These are phyloP conservation scores for Glycyrrhiza uralensis DNA, from an alignment of 306 rosid species.

Conservation along the genomic window DNA sequence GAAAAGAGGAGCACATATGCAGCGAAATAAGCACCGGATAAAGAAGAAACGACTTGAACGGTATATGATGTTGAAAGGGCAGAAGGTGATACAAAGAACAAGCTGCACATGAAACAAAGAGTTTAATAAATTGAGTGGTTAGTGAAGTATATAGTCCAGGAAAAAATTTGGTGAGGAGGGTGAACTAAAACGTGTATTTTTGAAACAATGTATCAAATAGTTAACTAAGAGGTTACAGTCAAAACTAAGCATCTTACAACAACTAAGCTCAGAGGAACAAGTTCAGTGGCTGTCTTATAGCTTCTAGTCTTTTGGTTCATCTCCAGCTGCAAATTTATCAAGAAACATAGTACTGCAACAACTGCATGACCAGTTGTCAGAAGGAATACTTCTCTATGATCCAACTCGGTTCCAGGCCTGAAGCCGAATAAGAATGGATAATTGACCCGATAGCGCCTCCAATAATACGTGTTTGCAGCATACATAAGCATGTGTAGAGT, in stretches of 20 bases:
- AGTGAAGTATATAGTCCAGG: not conserved
- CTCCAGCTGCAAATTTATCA: constrained; percentile 65
- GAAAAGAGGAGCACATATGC: constrained; percentile 65
- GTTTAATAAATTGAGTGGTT: too few relatives aligned
- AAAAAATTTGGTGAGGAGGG: not conserved
- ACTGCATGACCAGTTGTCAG: constrained; percentile 67
- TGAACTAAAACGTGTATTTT: not conserved
- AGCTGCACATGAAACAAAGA: constrained; percentile 52
- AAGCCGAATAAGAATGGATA: constrained; percentile 75
- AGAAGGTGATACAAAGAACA: constrained; percentile 48
- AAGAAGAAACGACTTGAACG: constrained; percentile 70
- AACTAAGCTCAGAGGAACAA: constrained; percentile 61
- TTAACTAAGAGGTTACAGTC: not conserved
- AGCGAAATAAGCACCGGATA: constrained; percentile 43
- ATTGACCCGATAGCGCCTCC: constrained; percentile 68
- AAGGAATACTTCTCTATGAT: constrained; percentile 53
- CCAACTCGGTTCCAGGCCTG: constrained; percentile 66
- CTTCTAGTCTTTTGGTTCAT: constrained; percentile 34
- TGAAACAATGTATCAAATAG: not conserved
- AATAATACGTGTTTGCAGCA: constrained; percentile 59
- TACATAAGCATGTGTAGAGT: constrained; percentile 70
- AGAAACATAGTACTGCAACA: constrained; percentile 56
- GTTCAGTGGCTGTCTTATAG: constrained; percentile 46
- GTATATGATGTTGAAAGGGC: constrained; percentile 58
- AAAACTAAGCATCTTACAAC: constrained; percentile 43